Conservation (phyloP, 768 basidiomycete species). For the Rhizopogon vinicolor region DNA sequence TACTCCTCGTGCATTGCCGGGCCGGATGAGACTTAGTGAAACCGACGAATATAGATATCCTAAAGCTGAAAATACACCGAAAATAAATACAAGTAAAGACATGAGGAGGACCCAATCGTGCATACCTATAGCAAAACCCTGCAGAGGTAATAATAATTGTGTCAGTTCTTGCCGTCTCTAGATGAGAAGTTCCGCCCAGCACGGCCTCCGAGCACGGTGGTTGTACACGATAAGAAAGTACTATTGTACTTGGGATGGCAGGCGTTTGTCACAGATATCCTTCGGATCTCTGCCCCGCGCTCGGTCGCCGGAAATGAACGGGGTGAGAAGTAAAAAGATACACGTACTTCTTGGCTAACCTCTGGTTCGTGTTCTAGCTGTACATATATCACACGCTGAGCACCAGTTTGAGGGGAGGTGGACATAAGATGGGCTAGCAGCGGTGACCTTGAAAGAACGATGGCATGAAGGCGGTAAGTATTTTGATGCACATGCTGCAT, state of each 20-base stretch:
- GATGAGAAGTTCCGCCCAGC: constrained; percentile 12
- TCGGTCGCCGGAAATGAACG: constrained; percentile 27
- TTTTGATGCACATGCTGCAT: constrained; percentile 69
- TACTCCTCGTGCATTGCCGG: constrained; percentile 79
- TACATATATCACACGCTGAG: constrained; percentile 67
- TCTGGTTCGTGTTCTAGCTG: constrained; percentile 75
- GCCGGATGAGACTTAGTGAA: constrained; percentile 61
- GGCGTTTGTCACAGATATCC: constrained; percentile 13
- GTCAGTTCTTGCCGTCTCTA: constrained; percentile 1
- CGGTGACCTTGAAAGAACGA: constrained; percentile 85
- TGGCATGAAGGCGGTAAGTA: constrained; percentile 74
- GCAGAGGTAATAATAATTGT: constrained; percentile 16
- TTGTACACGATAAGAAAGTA: constrained; percentile 11
- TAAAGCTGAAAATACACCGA: constrained; percentile 44
- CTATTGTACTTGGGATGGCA: constrained; percentile 12
- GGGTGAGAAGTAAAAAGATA: constrained; percentile 14
- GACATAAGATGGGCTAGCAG: constrained; percentile 87
- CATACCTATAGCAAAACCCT: constrained; percentile 77
- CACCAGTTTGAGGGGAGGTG: constrained; percentile 63
- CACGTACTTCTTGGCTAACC: constrained; percentile 77
- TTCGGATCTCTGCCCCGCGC: constrained; percentile 15
- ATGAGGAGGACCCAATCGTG: constrained; percentile 4
- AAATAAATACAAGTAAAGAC: constrained; percentile 15
- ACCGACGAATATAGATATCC: constrained; percentile 78
- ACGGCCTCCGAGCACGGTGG: constrained; percentile 17